These are phyloP conservation scores for Rhododendron molle DNA, from an alignment of 148 eudicot species.

Conservation along the genomic window DNA sequence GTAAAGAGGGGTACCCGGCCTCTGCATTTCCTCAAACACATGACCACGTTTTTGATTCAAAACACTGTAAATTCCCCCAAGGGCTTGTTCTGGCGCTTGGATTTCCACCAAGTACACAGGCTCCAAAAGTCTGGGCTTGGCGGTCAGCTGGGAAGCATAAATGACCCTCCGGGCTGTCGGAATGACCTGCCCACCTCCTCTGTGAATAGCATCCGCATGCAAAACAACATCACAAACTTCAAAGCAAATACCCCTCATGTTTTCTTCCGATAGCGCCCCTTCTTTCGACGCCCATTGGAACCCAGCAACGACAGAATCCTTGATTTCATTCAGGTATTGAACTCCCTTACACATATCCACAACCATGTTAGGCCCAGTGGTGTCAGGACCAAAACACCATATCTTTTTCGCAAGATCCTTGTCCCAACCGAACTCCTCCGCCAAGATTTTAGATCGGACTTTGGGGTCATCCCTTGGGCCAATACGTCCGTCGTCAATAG, in stretches of 20 bases:
- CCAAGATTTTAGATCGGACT: slow-evolving; percentile 55
- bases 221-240: slow-evolving; percentile 81
- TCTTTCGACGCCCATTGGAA: slow-evolving; percentile 91
- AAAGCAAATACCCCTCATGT: slow-evolving; percentile 79
- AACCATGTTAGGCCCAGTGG: slow-evolving; percentile 86
- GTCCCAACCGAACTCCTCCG: slow-evolving; percentile 82
- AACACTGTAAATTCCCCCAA: slow-evolving; percentile 77
- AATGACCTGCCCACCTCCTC: slow-evolving; percentile 81
- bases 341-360: slow-evolving; percentile 94
- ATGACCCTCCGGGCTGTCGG: slow-evolving; percentile 79
- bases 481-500: slow-evolving; percentile 70
- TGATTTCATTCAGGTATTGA: slow-evolving; percentile 79
- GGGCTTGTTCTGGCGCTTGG: slow-evolving; percentile 72
- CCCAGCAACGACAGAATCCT: slow-evolving; percentile 87
- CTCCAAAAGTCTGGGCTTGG: slow-evolving; percentile 73
- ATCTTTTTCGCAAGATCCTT: slow-evolving; percentile 83
- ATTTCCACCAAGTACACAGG: slow-evolving; percentile 77
- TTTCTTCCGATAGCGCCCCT: slow-evolving; percentile 71
- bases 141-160: slow-evolving; percentile 73
- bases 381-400: slow-evolving; percentile 81
- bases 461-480: slow-evolving; percentile 82
- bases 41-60: slow-evolving; percentile 81
- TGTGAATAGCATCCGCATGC: slow-evolving; percentile 76
- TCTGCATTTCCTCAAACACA: slow-evolving; percentile 77
- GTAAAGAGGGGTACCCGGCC: slow-evolving; percentile 73